Conservation (phyloP, 2,329 filamentous ascomycete genomes). For the Stagonosporopsis tanaceti region DNA sequence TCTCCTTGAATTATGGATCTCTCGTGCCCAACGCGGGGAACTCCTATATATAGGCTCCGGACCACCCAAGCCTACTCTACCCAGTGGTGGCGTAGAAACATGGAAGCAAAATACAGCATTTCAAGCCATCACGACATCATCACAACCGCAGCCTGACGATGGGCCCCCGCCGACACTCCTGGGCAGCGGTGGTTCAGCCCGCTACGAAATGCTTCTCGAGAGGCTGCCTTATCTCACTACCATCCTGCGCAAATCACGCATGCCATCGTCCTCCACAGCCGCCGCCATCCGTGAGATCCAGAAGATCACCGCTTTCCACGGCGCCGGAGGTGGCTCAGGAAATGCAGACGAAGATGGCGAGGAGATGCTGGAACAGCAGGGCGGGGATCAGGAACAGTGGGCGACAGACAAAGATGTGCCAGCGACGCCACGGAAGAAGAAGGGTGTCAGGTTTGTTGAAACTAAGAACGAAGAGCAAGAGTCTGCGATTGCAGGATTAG, state of each 20-base stretch:
- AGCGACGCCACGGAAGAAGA: constrained; percentile 31
- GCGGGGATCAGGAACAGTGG: constrained; percentile 50
- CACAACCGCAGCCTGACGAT: constrained; percentile 18
- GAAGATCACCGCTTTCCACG: constrained; percentile 71
- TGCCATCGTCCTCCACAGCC: constrained; percentile 29
- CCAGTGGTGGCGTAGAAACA: constrained; percentile 51
- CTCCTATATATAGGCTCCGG: constrained; percentile 30
- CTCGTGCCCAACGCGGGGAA: constrained; percentile 60
- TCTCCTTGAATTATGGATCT: constrained; percentile 73
- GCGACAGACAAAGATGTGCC: constrained; percentile 51
- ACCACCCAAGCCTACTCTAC: constrained; percentile 33
- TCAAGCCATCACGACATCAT: constrained; percentile 8
- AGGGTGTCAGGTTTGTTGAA: constrained; percentile 10
- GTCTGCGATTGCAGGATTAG: constrained; percentile 31
- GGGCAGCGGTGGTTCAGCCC: constrained; percentile 68
- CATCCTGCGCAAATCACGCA: constrained; percentile 58
- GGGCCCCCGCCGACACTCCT: constrained; percentile 53
- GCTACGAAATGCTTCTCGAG: constrained; percentile 80
- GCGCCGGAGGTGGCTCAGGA: constrained; percentile 26
- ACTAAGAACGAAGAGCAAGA: constrained; percentile 23
- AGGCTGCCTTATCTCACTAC: constrained; percentile 84
- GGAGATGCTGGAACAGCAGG: constrained; percentile 27
- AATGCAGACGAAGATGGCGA: constrained; percentile 43
- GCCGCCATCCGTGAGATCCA: constrained; percentile 66
- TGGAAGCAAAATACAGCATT: constrained; percentile 43